phyloP scores from a whole-genome alignment of 257 asterid species.

The Solanum ahanhuiri region DNA sequence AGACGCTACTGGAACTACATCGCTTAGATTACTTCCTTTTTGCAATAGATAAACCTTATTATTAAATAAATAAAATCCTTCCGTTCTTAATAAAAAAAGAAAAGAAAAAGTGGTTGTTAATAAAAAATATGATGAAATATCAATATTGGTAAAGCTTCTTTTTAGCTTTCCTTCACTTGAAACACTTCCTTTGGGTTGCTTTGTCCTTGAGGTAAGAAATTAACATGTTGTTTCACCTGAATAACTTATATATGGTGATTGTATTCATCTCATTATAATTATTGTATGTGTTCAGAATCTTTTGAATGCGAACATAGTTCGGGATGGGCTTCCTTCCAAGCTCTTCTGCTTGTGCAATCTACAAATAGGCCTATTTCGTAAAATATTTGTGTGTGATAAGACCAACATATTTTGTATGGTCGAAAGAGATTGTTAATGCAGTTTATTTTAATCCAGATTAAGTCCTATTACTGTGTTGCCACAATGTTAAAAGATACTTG shows the following conservation, averaged over 20 bases:
- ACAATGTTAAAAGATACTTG: too few species aligned
- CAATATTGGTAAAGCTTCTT: not conserved
- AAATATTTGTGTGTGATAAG: too few species aligned
- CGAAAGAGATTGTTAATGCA: too few species aligned
- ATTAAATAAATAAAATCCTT: too few species aligned
- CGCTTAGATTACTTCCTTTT: too few species aligned
- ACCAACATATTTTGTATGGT: too few species aligned
- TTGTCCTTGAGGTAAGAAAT: not conserved
- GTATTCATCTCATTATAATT: not conserved
- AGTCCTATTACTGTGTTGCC: too few species aligned
- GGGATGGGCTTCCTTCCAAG: not conserved
- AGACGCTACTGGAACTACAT: too few species aligned
- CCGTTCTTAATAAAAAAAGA: too few species aligned
- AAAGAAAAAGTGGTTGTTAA: not conserved
- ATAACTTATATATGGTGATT: not conserved
- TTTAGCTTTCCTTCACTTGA: not conserved
- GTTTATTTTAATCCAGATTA: too few species aligned
- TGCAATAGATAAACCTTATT: too few species aligned
- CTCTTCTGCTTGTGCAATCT: not conserved
- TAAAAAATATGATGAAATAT: not conserved
- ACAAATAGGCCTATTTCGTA: not conserved
- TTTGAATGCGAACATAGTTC: not conserved
- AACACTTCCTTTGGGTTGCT: not conserved
- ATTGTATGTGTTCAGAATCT: not conserved
- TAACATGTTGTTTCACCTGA: not conserved